phyloP scores from a whole-genome alignment of 192 early-diverging fungal genomes.

The Coemansia sp. region DNA sequence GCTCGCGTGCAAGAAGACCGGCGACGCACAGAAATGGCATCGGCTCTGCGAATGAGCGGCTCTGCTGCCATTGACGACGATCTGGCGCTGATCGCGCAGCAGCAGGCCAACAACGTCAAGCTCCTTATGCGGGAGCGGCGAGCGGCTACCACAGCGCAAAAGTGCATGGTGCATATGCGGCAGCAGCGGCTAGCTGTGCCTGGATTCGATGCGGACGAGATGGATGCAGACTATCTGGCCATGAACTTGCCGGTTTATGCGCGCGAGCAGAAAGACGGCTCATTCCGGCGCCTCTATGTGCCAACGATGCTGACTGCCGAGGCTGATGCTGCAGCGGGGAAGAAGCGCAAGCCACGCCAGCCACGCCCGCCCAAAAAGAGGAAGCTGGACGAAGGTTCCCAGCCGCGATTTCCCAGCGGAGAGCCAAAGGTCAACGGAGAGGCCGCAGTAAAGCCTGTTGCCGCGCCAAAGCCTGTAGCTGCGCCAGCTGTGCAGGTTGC shows the following conservation, averaged over 20 bases:
- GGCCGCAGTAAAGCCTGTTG: neutral
- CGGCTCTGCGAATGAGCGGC: conserved; percentile 6
- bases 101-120: neutral
- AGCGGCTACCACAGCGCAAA: conserved; percentile 25
- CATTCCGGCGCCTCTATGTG: conserved; percentile 35
- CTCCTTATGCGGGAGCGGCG: conserved; percentile 29
- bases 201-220: conserved; percentile 38
- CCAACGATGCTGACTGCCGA: conserved; percentile 20
- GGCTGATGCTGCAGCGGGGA: conserved; percentile 9
- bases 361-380: conserved; percentile 41
- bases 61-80: conserved; percentile 8
- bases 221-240: conserved; percentile 44
- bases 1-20: conserved; percentile 37
- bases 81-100: conserved; percentile 28
- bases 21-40: conserved; percentile 8
- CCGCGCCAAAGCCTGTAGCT: conserved; percentile 1
- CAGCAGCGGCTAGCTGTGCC: conserved; percentile 35
- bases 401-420: neutral
- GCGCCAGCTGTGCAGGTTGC: neutral
- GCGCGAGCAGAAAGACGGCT: conserved; percentile 22
- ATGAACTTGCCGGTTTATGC: conserved; percentile 45
- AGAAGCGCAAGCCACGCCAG: conserved; percentile 49
- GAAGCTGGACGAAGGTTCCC: neutral
- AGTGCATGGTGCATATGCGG: conserved; percentile 33
- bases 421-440: conserved; percentile 4